Percentiles rank a stretch among this genome's conserved stretches.
Conservation (phyloP, 2,329 filamentous ascomycete species). For the Sphaerulina populicola region DNA sequence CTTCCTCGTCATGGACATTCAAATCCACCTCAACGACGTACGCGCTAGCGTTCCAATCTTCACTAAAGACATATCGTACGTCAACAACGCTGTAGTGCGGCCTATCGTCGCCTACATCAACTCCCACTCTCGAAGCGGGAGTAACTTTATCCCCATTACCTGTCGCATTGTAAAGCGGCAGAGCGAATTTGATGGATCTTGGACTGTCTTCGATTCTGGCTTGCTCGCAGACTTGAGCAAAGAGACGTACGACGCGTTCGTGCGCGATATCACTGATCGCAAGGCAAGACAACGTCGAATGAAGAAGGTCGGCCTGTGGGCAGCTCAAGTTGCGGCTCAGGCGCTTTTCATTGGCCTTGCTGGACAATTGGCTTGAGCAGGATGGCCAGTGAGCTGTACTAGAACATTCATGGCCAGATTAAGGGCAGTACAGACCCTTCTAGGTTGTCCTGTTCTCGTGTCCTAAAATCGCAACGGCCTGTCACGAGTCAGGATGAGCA, state of each 20-base stretch:
- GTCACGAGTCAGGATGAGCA: too few relatives aligned
- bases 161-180: constrained; percentile 88
- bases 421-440: too few relatives aligned
- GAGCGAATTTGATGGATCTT: constrained; percentile 86
- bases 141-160: constrained; percentile 89
- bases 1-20: constrained; percentile 86
- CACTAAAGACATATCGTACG: constrained; percentile 82
- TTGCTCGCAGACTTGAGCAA: constrained; percentile 88
- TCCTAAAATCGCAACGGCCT: too few relatives aligned
- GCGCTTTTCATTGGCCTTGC: constrained; percentile 92
- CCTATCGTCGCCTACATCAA: constrained; percentile 99
- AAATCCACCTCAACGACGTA: constrained; percentile 91
- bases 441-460: too few relatives aligned
- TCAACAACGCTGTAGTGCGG: constrained; percentile 88
- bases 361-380: constrained; percentile 56
- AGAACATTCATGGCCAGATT: too few relatives aligned
- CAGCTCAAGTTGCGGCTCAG: constrained; percentile 81
- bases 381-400: too few relatives aligned
- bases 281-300: constrained; percentile 77
- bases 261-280: constrained; percentile 81
- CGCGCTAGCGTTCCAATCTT: constrained; percentile 89
- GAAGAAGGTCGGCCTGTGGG: constrained; percentile 96
- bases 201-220: constrained; percentile 89
- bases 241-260: constrained; percentile 92
- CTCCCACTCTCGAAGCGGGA: constrained; percentile 51